Evolutionary conservation across 805 yeast genomes (phyloP), one percentile per base, ranked within the genome.

Genomic region (Ogataea parapolymorpha): DNA sequence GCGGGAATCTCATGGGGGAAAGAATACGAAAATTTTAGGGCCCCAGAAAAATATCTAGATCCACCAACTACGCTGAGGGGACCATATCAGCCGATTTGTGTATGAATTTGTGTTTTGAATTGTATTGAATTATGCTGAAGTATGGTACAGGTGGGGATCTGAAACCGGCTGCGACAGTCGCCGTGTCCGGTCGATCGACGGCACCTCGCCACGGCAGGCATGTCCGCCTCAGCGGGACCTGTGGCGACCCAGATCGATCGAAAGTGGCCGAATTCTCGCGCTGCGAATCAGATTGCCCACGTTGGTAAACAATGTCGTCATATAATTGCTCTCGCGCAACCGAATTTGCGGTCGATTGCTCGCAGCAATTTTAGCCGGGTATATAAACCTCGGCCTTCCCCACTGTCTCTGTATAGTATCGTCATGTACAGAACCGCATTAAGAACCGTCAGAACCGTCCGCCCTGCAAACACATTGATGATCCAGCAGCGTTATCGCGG

Each of bases 401-500:
- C 9, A 7, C 9, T 6, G 22, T 7, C 22, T 20, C 22, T 18
- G 9, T 7, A 20, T 4, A 20, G 22, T 7, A 20, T 20, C 22
- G 22, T 5, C 12, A 40, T 40, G 35, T 34, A 26, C 39, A 40
- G 43, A 40, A 13, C 17, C 15, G 36, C 41, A 8, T 17, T 37
- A 6, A 41, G 33, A 41, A 17, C 32, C 13, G 13, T 32, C 27
- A 44, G 26, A 32, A 31, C 39, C 4, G 29, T 33, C 12, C 28
- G 24, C 16, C 25, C 29, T 13, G 11, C 32, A 22, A 34, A 18
- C 31, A 2, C 34, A 12, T 11, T 26, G 14, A 16, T 11, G 6
- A 22, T 31, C 28, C 42, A 38, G 24, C 42, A 33, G 9, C 32
- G 41, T 22, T 31, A 27, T 22, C 25, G 32, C 6, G 31, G 44